Percentiles rank a stretch among this genome's conserved stretches.
Evolutionary conservation across 495 filamentous ascomycete genomes (phyloP).

Genomic region (Neurospora intermedia): DNA sequence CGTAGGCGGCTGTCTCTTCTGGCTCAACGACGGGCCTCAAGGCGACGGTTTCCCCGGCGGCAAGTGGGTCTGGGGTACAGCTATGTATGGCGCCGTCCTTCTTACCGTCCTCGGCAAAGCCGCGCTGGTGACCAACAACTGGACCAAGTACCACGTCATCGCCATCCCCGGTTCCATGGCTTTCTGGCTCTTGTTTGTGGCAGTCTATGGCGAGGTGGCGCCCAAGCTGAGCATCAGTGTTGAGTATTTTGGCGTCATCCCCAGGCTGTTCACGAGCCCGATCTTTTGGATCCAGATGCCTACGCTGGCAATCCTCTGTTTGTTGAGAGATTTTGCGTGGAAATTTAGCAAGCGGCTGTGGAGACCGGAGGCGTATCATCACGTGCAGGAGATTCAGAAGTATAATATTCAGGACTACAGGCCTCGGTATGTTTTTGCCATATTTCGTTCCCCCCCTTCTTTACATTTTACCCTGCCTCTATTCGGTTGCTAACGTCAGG

Average conservation of each 20-base stretch:
- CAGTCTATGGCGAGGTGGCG: constrained; percentile 81
- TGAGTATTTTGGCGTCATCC: constrained; percentile 79
- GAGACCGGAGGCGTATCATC: constrained; percentile 89
- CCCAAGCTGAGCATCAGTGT: constrained; percentile 72
- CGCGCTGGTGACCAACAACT: constrained; percentile 87
- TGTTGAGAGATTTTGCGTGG: constrained; percentile 79
- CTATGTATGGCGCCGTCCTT: constrained; percentile 82
- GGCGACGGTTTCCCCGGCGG: constrained; percentile 68
- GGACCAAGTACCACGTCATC: constrained; percentile 96
- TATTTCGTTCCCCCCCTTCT: not conserved
- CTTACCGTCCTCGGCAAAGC: constrained; percentile 93
- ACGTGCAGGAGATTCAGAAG: constrained; percentile 99
- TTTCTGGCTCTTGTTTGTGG: constrained; percentile 85
- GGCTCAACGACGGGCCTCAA: constrained; percentile 63
- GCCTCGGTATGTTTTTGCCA: constrained; percentile 48
- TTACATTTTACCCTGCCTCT: not conserved
- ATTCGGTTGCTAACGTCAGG: constrained; percentile 2
- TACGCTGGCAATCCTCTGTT: constrained; percentile 68
- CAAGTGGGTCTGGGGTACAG: constrained; percentile 96
- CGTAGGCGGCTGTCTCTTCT: constrained; percentile 71
- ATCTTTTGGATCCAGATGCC: constrained; percentile 84
- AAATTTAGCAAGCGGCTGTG: constrained; percentile 94
- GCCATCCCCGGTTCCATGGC: constrained; percentile 90
- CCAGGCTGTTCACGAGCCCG: constrained; percentile 66
- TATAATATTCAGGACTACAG: constrained; percentile 99